Evolutionary conservation across 306 rosid species (phyloP).

Genomic region (Cucumis cinereus): DNA sequence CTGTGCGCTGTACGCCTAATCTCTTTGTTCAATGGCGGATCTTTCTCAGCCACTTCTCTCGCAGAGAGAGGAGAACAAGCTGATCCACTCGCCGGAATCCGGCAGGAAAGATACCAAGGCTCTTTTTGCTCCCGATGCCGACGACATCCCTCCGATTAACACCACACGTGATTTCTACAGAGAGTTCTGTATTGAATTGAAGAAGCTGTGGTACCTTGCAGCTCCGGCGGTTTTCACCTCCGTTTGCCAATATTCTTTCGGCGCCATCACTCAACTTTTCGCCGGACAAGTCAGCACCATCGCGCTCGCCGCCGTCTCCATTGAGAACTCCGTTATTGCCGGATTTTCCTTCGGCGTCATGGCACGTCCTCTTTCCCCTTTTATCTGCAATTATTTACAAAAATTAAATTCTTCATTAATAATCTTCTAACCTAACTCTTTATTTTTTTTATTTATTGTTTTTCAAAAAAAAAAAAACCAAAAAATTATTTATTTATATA

Average conservation of each 20-base stretch:
- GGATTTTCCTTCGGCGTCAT: constrained; percentile 72
- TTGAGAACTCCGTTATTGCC: constrained; percentile 86
- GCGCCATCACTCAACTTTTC: constrained; percentile 68
- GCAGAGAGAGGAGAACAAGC: neutral
- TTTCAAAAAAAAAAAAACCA: too few relatives aligned
- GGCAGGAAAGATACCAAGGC: constrained; percentile 15
- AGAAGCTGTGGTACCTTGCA: constrained; percentile 83
- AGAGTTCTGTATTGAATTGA: constrained; percentile 39
- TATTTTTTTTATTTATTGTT: too few relatives aligned
- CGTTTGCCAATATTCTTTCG: constrained; percentile 74
- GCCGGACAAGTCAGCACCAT: constrained; percentile 71
- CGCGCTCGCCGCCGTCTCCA: constrained; percentile 72
- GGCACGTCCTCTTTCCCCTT: constrained; percentile 22
- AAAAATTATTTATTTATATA: too few relatives aligned
- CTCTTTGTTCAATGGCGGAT: constrained; percentile 8
- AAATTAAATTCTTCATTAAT: neutral
- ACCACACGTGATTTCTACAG: constrained; percentile 24
- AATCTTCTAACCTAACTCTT: too few relatives aligned
- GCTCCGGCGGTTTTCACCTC: constrained; percentile 89
- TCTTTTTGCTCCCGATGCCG: constrained; percentile 31
- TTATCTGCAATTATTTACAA: neutral
- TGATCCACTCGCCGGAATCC: constrained; percentile 10
- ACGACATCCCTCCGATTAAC: constrained; percentile 50
- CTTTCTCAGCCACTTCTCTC: constrained; percentile 19
- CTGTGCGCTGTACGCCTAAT: neutral